Base-by-base conservation (phyloP, 1,139 yeast genomes). In the Spathaspora sp. region DNA sequence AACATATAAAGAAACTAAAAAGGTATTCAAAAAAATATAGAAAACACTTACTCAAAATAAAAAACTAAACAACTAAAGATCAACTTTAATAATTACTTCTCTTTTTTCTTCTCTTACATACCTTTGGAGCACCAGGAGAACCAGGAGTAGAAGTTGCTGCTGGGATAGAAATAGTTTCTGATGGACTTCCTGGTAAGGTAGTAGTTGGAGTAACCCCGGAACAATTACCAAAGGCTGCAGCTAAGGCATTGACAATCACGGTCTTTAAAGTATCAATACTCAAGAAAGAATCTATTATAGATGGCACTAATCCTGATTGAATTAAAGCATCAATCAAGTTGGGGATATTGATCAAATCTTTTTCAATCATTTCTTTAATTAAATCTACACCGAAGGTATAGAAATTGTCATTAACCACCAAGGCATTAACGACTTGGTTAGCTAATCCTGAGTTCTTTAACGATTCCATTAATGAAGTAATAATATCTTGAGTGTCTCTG, bases 371-470 rank as follows among this genome's bases (percentile, higher is more conserved):
- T 48, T 63, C 51, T 45, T 59, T 45, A 48, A 73, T 64, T 58
- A 74, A 72, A 38, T 60, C 56, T 46, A 70, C 76, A 70, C 78
- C 79, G 52, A 60, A 73, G 26, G 52, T 50, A 58, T 69, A 71
- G 65, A 73, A 74, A 25, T 61, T 61, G 38, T 66, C 63, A 56
- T 74, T 76, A 40, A 66, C 65, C 53, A 74, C 65, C 57, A 74
- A 72, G 26, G 69, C 60, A 46, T 65, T 58, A 43, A 74, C 76
- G 47, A 74, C 77, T 43, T 65, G 67, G 38, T 63, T 53, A 43
- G 76, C 78, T 58, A 74, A 72, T 43, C 78, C 78, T 26, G 78
- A 73, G 47, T 64, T 52, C 59, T 72, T 72, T 58, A 74, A 71
- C 2, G 79, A 73, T 56, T 72, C 76, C 72, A 74, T 65, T 57